These are phyloP conservation scores for Collybia mongolica DNA, from an alignment of 768 basidiomycete genomes.

Conservation along the genomic window DNA sequence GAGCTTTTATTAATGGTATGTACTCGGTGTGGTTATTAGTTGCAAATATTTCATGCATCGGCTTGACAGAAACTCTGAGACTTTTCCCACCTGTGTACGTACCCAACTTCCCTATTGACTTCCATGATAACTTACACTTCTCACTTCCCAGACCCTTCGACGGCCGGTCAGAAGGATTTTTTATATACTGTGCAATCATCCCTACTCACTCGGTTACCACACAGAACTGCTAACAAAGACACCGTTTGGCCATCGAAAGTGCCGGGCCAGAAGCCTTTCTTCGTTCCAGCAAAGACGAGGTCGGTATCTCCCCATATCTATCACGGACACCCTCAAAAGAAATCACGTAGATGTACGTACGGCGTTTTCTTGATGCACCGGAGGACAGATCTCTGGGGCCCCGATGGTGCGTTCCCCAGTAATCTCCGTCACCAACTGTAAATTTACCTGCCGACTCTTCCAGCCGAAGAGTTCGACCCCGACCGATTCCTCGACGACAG, in stretches of 20 bases:
- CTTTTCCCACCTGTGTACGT: slow-evolving; percentile 52
- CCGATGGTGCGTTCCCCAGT: slow-evolving; percentile 46
- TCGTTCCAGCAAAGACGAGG: neutral
- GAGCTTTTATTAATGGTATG: slow-evolving; percentile 56
- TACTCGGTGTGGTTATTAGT: neutral
- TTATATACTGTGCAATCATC: neutral
- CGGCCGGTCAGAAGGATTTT: slow-evolving; percentile 17
- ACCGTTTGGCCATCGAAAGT: neutral
- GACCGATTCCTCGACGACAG: slow-evolving; percentile 64
- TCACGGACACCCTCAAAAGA: too few species aligned
- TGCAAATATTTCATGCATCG: neutral
- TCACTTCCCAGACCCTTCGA: slow-evolving; percentile 33
- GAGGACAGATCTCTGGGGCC: slow-evolving; percentile 63
- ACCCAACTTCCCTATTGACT: neutral
- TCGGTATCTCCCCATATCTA: neutral
- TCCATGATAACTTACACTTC: neutral
- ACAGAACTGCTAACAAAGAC: neutral
- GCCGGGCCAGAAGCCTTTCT: neutral
- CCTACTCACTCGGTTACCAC: neutral
- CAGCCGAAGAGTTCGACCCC: slow-evolving; percentile 59
- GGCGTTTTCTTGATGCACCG: slow-evolving; percentile 61
- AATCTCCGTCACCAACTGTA: neutral
- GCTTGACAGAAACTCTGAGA: slow-evolving; percentile 46
- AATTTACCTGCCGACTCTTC: neutral
- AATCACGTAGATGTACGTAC: slow-evolving; percentile 42